Percentiles rank a stretch among this genome's conserved stretches.
These are phyloP conservation scores for Trichoderma afroharzianum DNA, from an alignment of 2,329 filamentous ascomycete species.

Conservation along the genomic window DNA sequence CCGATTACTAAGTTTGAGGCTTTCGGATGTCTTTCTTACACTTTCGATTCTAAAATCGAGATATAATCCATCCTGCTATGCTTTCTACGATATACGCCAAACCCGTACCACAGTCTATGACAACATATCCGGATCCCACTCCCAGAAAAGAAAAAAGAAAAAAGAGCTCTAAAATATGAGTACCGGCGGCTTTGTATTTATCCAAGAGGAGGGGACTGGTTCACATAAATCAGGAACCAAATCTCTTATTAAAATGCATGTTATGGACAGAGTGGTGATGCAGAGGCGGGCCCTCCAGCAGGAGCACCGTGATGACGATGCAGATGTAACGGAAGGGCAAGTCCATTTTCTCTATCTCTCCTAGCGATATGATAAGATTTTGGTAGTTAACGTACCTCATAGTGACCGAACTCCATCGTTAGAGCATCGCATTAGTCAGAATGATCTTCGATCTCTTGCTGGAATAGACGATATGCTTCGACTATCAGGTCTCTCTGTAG, in stretches of 20 bases:
- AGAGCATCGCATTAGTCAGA: neutral
- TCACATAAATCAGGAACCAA: neutral
- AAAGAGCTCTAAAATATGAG: neutral
- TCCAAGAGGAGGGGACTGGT: neutral
- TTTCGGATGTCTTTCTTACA: neutral
- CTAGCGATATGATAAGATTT: too few species aligned
- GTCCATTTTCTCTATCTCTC: neutral
- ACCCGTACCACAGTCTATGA: neutral
- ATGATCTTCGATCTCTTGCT: neutral
- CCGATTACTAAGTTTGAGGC: neutral
- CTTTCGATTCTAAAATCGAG: neutral
- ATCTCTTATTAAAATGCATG: constrained; percentile 2
- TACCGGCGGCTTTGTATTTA: neutral
- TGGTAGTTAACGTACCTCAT: neutral
- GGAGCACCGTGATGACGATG: neutral
- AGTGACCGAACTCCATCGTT: neutral
- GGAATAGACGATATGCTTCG: neutral
- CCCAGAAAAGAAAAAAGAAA: neutral
- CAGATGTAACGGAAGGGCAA: neutral
- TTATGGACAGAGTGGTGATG: constrained; percentile 6
- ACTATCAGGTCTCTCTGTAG: neutral
- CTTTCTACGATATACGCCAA: neutral
- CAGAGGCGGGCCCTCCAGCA: neutral
- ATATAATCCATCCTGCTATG: neutral
- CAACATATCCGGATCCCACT: neutral